Evolutionary conservation across 1,139 yeast species (phyloP).

Genomic region (Suhomyces chickasaworum): DNA sequence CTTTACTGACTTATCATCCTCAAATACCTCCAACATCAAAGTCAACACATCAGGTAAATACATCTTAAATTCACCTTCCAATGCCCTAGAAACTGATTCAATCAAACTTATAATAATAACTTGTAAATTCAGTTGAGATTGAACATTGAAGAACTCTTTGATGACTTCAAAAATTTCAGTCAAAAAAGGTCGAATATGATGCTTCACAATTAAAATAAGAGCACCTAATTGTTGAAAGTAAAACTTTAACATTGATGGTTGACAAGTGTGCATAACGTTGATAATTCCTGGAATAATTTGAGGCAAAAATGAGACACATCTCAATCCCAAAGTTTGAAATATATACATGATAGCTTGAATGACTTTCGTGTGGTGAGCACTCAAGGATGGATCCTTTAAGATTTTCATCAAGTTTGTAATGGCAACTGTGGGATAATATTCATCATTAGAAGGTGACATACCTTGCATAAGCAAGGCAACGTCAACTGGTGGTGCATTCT

Average conservation of each 20-base stretch:
- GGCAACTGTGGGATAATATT: conserved; percentile 94
- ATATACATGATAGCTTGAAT: conserved; percentile 91
- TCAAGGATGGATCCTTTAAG: conserved; percentile 79
- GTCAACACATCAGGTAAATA: conserved; percentile 80
- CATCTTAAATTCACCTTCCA: conserved; percentile 90
- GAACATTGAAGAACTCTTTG: conserved; percentile 65
- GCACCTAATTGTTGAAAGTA: conserved; percentile 88
- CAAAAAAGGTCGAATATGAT: conserved; percentile 83
- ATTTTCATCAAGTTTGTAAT: conserved; percentile 81
- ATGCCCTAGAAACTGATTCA: conserved; percentile 81
- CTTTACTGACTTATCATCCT: conserved; percentile 69
- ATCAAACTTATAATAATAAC: conserved; percentile 77
- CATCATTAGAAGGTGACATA: conserved; percentile 90
- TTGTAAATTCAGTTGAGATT: conserved; percentile 62
- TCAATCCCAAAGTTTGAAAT: conserved; percentile 82
- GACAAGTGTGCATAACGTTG: conserved; percentile 82
- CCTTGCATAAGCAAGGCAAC: conserved; percentile 90
- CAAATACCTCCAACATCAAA: conserved; percentile 72
- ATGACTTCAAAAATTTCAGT: conserved; percentile 76
- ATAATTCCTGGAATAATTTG: conserved; percentile 88
- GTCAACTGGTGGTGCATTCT: conserved; percentile 87
- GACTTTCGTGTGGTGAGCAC: conserved; percentile 85
- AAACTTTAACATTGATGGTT: conserved; percentile 79
- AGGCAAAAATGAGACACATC: conserved; percentile 84
- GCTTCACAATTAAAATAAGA: conserved; percentile 79